Percentiles rank a stretch among this genome's conserved stretches.
Conservation (phyloP, 169 alveolate species). For the Cyclospora cayetanensis region DNA sequence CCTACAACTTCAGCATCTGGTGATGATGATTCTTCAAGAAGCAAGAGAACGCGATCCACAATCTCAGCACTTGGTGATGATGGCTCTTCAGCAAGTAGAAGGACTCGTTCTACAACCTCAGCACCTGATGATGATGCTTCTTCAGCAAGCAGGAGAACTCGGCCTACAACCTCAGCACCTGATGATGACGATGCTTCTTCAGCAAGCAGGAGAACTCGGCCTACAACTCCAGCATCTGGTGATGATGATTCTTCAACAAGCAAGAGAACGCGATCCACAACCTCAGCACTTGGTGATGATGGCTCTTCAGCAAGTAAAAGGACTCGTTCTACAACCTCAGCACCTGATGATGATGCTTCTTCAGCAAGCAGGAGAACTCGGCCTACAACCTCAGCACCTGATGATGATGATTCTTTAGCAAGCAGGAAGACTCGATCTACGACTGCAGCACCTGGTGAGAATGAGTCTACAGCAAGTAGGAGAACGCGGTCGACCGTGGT, state of each 20-base stretch:
- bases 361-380: too few relatives aligned
- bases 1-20: neutral
- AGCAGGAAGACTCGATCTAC: neutral
- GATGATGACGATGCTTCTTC: neutral
- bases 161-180: neutral
- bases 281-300: neutral
- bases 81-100: neutral
- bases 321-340: neutral
- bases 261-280: neutral
- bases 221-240: too few relatives aligned
- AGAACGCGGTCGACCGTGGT: neutral
- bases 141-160: neutral
- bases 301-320: neutral
- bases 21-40: neutral
- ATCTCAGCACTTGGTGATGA: neutral
- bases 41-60: neutral
- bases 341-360: too few relatives aligned
- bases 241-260: neutral
- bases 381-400: too few relatives aligned
- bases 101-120: neutral
- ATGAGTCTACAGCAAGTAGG: neutral
- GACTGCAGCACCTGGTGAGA: neutral
- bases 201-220: conserved; percentile 16
- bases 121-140: neutral
- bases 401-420: neutral